Evolutionary conservation across 768 basidiomycete genomes (phyloP).

Genomic region (Leccinum incarnatum): DNA sequence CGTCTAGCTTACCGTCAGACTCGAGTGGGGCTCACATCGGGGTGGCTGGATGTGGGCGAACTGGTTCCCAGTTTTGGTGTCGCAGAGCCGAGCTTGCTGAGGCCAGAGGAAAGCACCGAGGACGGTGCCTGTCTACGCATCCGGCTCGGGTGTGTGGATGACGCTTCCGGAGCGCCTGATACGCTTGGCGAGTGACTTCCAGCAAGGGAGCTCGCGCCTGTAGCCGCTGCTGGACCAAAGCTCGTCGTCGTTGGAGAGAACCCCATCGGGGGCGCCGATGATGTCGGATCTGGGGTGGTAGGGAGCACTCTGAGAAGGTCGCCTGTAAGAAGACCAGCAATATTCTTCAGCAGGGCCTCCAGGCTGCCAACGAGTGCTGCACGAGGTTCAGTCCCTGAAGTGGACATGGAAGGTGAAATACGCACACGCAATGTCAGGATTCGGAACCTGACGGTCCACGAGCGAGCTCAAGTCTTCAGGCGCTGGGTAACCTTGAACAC

Average conservation of each 20-base stretch:
- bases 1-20: background rate
- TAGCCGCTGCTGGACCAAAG: background rate
- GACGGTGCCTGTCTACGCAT: constrained; percentile 16
- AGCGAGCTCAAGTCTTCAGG: constrained; percentile 3
- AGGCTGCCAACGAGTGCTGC: background rate
- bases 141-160: background rate
- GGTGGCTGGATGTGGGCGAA: background rate
- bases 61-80: background rate
- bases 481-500: constrained; percentile 19
- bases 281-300: background rate
- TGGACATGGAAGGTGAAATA: background rate
- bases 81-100: background rate
- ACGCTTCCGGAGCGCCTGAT: background rate
- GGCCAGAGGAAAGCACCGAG: background rate
- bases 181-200: background rate
- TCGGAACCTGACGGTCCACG: background rate
- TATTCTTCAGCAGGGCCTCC: accelerated
- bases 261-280: background rate
- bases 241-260: constrained; percentile 1
- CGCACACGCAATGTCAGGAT: background rate
- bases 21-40: background rate
- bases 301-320: background rate
- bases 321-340: background rate
- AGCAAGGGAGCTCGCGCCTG: background rate
- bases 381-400: background rate